Base-by-base conservation (phyloP, 2,329 filamentous ascomycete genomes). In the Apiospora kogelbergensis region DNA sequence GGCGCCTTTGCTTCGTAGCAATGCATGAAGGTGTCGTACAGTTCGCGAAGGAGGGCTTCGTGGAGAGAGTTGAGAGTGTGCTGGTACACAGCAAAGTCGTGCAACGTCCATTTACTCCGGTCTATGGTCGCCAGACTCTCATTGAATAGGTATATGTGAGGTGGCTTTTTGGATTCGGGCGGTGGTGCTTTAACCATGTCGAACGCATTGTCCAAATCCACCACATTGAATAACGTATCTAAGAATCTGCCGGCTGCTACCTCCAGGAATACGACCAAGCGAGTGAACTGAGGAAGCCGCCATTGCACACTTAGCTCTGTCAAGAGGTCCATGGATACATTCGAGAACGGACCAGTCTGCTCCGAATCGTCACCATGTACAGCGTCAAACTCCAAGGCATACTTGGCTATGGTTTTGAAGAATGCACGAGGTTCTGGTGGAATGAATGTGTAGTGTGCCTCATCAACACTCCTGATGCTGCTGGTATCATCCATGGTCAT, bases 1-100 rank as follows among this genome's bases (percentile, higher is more conserved):
- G 93, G 94, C 13, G 94, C 90, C 76, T 97, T 98, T n/a, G 87
- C 82, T 71, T 97, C 94, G 80, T 95, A 99, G 74, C 93, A 95
- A 73, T 92, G 90, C 83, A 95, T 91, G 79, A 98, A 88, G n/a
- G 92, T 85, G 72, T 95, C 91, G 79, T 93, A 98, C 22, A 99
- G 86, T 76, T 98, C 95, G 67, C 95, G 90, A 63, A 98, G 84
- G 33, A 98, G 83, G 11, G 91, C 89, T 74, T 98, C 94, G 75
- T 98, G 90, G 46, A 98, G 81, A 40, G 86, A 88, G 44, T 88
- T 86, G 7, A 99, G 84, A 20, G 92, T 88, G 72, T 93, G 90
- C 74, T 93, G 92, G 81, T 97, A 96, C 33, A 88, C 81, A 17
- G 87, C 84, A 75, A 88, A 88, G 79, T 95, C 92, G 69, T 89